Base-by-base conservation (phyloP, 2,329 filamentous ascomycete genomes). In the Calonectria montana region DNA sequence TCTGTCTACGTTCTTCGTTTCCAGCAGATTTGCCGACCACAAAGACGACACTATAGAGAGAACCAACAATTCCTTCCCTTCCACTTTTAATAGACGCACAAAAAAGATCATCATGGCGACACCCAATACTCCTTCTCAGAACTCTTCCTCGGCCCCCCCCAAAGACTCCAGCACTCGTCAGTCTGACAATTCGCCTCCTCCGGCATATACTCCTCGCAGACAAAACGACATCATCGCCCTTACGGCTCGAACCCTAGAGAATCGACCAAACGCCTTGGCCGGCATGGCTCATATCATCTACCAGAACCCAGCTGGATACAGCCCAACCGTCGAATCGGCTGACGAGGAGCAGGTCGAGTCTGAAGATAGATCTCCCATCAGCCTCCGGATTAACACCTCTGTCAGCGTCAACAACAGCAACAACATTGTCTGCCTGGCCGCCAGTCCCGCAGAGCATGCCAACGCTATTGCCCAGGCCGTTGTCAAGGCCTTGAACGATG, bases 341-440 rank as follows among this genome's bases (percentile, higher is more conserved):
- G 70, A 55, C 15, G 68, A 75, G 29, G 77, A 77, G 2, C 74
- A 78, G 12, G 76, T 77, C 10, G 70, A 74, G 16, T 70, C 70
- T n/a, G 65, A 76, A 23, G 76, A 78, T 12, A 74, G 80, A 53
- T 83, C 84, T 1, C 81, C 86, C 59, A 84, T 90, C 70, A 82
- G 80, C 61, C 79, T 91, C 53, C 82, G 81, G 18, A 87, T 91
- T 81, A 86, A 86, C 75, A 85, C 86, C 18, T 83, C 86, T 1
- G 79, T 90, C 76, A 82, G 76, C 71, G 82, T 91, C 75, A 80
- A 81, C 43, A 86, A 85, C 72, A 83, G 83, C 79, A 82, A 86
- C 79, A 91, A 91, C 79, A 77, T 88, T 61, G 80, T 89, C 55
- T 84, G 85, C 23, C 78, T 89, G 23, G 76, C 81, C 0, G 77